Percentiles rank a stretch among this genome's conserved stretches.
Evolutionary conservation across 805 yeast genomes (phyloP).

Genomic region (Suhomyces tanzawaensis): DNA sequence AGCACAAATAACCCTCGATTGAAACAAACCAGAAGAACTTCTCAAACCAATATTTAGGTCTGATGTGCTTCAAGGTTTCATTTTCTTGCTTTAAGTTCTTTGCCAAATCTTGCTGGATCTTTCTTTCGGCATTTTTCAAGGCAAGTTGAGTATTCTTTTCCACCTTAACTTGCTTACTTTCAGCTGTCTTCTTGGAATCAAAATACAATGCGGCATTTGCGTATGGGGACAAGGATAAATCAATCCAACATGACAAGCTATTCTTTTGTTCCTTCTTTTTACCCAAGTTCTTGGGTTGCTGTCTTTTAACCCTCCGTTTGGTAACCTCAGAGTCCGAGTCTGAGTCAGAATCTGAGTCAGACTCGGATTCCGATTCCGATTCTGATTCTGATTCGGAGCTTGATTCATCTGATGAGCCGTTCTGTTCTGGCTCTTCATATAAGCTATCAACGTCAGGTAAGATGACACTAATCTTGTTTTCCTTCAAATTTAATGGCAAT

Average conservation of each 20-base stretch:
- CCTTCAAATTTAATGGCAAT: constrained; percentile 66
- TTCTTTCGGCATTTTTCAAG: constrained; percentile 75
- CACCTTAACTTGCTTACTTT: constrained; percentile 75
- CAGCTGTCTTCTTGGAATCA: constrained; percentile 71
- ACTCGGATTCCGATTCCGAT: constrained; percentile 28
- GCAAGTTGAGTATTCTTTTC: constrained; percentile 76
- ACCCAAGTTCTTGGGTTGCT: constrained; percentile 1
- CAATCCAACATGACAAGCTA: constrained; percentile 50
- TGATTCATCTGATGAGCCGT: constrained; percentile 15
- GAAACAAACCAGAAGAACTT: constrained; percentile 94
- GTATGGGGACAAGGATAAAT: constrained; percentile 69
- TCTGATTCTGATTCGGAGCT: constrained; percentile 29
- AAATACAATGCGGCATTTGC: constrained; percentile 87
- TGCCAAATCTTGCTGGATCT: constrained; percentile 69
- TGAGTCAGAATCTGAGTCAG: constrained; percentile 30
- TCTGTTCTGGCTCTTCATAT: constrained; percentile 18
- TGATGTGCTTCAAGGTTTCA: constrained; percentile 52
- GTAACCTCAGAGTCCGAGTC: constrained; percentile 13
- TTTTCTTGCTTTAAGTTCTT: constrained; percentile 55
- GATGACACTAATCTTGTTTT: constrained; percentile 60
- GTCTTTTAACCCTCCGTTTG: constrained; percentile 3
- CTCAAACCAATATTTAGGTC: constrained; percentile 87
- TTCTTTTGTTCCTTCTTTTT: not conserved
- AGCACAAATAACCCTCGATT: constrained; percentile 79
- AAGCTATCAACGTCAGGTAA: constrained; percentile 46